Evolutionary conservation across 495 filamentous ascomycete species (phyloP), one percentile per base, ranked within the genome.

Genomic region (Chaetomidium leptoderma): DNA sequence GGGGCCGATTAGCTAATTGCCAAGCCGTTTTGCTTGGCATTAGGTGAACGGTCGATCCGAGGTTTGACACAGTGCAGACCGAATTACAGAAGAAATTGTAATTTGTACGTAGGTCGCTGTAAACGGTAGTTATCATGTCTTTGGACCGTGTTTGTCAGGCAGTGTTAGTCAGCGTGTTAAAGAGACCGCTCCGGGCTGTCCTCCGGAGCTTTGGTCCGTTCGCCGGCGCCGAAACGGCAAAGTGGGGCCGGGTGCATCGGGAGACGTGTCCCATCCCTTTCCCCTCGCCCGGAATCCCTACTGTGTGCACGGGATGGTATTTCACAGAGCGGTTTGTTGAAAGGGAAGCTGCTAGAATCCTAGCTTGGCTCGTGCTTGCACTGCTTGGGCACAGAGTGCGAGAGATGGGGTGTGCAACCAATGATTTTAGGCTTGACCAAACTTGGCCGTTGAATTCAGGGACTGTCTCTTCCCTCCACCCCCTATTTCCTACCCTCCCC

Each of bases 401-500:
- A 33, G 32, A 33, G 32, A 33, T 33, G 32, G 32, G 32, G 11
- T 33, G 6, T 33, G 32, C 6, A 6, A 33, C 6, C 32, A 11
- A 33, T 33, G 11, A 33, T 11, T 33, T 33, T 6, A 6, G 11
- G 32, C 6, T 33, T 33, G 32, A 33, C 6, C 32, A 11, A 11
- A 33, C 32, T 11, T 11, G 11, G 32, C 32, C n/a, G n/a, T n/a
- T n/a, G n/a, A n/a, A n/a, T n/a, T n/a, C n/a, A n/a, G n/a, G n/a
- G n/a, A n/a, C n/a, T n/a, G n/a, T n/a, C n/a, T n/a, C n/a, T n/a
- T n/a, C n/a, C 23, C 14, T 29, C 11, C 19, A 4, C 36, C 24
- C 21, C 19, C 16, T 8, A 23, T 8, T 27, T 63, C 55, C 55
- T 45, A 49, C 63, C 54, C 58, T 63, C 64, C 21, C 53, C 59